Conservation (phyloP, 208 protist genomes). For the Wallacemonas sp. region DNA sequence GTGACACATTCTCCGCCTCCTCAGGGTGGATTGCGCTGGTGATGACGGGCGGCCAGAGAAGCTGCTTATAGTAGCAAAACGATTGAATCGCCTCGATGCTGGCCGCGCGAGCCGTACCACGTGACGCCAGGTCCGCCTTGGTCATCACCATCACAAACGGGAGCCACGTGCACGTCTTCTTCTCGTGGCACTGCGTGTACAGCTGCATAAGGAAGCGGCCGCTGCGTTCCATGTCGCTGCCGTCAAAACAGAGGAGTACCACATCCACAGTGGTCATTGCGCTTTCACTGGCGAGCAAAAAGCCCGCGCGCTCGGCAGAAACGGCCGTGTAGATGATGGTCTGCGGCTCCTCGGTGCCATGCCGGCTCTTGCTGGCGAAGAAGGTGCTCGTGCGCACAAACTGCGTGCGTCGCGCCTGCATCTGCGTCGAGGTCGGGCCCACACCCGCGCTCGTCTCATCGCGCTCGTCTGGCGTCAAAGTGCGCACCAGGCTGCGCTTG, state of each 20-base stretch:
- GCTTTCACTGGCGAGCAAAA: constrained; percentile 46
- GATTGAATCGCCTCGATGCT: constrained; percentile 21
- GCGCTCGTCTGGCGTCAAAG: constrained; percentile 35
- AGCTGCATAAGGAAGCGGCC: constrained; percentile 18
- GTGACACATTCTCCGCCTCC: constrained; percentile 49
- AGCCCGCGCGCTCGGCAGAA: constrained; percentile 29
- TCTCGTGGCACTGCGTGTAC: constrained; percentile 10
- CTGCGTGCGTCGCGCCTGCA: constrained; percentile 1
- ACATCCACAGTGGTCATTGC: constrained; percentile 71
- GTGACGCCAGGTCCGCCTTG: constrained; percentile 49
- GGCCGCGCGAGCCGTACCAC: neutral
- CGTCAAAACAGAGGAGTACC: constrained; percentile 82
- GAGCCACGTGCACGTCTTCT: constrained; percentile 30
- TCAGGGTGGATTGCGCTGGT: constrained; percentile 62
- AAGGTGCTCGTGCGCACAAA: constrained; percentile 48
- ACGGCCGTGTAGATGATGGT: constrained; percentile 53
- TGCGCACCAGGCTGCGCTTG: constrained; percentile 50
- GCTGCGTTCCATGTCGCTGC: constrained; percentile 33
- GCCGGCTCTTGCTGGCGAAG: constrained; percentile 24
- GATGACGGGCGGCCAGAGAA: constrained; percentile 83
- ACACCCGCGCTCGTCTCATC: neutral
- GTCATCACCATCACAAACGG: constrained; percentile 87
- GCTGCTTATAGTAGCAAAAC: constrained; percentile 57
- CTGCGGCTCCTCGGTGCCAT: neutral
- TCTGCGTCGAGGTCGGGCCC: neutral